Evolutionary conservation across 306 rosid genomes (phyloP).

Genomic region (Vigna unguiculata): DNA sequence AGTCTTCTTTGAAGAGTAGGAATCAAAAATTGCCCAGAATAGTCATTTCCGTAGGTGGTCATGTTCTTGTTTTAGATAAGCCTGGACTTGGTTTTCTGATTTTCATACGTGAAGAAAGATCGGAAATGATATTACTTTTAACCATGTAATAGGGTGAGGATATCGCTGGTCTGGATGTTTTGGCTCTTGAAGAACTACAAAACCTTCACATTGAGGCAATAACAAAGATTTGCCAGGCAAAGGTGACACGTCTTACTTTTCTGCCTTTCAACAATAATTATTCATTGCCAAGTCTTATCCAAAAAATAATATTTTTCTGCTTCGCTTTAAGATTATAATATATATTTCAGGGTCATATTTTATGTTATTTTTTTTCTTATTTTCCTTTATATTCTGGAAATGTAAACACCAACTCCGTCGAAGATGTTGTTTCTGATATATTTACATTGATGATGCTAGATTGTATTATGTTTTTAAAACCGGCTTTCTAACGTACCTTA

Average conservation of each 20-base stretch:
- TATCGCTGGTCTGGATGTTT: conserved; percentile 61
- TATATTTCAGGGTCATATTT: neutral
- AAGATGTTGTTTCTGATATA: neutral
- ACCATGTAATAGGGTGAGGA: conserved; percentile 62
- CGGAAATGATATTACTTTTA: conserved; percentile 27
- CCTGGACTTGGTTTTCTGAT: neutral
- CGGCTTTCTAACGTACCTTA: neutral
- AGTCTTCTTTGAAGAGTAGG: neutral
- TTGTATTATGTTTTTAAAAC: conserved; percentile 19
- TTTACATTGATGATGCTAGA: neutral
- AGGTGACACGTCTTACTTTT: conserved; percentile 55
- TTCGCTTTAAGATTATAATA: neutral
- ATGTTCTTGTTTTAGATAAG: conserved; percentile 7
- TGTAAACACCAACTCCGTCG: neutral
- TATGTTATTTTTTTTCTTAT: neutral
- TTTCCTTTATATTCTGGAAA: neutral
- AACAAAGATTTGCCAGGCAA: conserved; percentile 76
- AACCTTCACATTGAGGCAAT: conserved; percentile 80
- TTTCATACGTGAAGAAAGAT: conserved; percentile 16
- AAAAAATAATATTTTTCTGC: neutral
- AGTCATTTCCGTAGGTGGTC: conserved; percentile 4
- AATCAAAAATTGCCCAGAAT: conserved; percentile 10
- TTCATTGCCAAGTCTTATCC: neutral
- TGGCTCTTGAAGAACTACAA: conserved; percentile 77
- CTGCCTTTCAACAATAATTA: conserved; percentile 8